A percentile compares a stretch with the other conserved stretches of the same genome.
Conservation (phyloP, 2,329 filamentous ascomycete species). For the Didymella pomorum region DNA sequence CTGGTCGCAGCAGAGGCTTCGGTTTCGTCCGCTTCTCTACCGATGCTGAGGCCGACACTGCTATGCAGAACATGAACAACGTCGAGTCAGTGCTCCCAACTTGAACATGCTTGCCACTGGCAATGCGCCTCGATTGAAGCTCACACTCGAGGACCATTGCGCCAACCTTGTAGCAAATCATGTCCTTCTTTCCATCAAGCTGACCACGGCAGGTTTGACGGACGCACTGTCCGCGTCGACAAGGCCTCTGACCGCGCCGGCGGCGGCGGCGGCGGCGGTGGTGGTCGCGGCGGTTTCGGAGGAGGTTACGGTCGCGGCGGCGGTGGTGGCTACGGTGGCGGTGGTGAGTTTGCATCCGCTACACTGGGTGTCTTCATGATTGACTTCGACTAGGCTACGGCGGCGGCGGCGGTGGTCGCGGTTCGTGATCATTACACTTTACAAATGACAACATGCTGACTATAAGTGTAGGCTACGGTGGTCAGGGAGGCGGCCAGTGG, state of each 20-base stretch:
- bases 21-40: slow-evolving; percentile 91
- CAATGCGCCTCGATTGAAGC: neutral
- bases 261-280: slow-evolving; percentile 58
- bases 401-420: slow-evolving; percentile 32
- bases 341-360: slow-evolving; percentile 24
- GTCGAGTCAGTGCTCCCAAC: slow-evolving; percentile 73
- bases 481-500: slow-evolving; percentile 38
- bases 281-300: slow-evolving; percentile 48
- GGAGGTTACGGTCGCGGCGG: slow-evolving; percentile 41
- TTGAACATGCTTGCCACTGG: neutral
- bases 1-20: slow-evolving; percentile 94
- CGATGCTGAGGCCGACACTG: slow-evolving; percentile 77
- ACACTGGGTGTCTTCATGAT: slow-evolving; percentile 2
- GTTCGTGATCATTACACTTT: slow-evolving; percentile 21
- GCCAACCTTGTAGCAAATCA: neutral
- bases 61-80: slow-evolving; percentile 84
- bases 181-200: neutral
- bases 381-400: slow-evolving; percentile 28
- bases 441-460: neutral
- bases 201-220: slow-evolving; percentile 76
- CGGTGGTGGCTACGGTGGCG: slow-evolving; percentile 37
- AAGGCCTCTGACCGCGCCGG: slow-evolving; percentile 83
- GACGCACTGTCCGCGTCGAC: slow-evolving; percentile 92
- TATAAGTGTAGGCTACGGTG: slow-evolving; percentile 30
- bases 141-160: neutral